These are phyloP conservation scores for Sclerotinia sclerotiorum DNA, from an alignment of 2,329 filamentous ascomycete genomes.

Conservation along the genomic window DNA sequence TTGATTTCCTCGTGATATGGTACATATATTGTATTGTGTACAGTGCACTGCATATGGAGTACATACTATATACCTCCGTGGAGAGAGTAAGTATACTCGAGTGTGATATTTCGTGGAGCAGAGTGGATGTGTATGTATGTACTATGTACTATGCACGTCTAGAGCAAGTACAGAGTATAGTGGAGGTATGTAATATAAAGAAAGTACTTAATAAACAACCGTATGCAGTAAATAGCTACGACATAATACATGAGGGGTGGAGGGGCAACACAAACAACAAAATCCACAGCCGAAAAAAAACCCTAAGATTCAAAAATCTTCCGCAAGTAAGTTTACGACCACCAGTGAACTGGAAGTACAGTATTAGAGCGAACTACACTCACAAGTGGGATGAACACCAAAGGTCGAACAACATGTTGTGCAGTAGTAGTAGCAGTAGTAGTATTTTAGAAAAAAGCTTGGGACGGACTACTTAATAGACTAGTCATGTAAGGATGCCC, in stretches of 20 bases:
- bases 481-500: slow-evolving; percentile 17
- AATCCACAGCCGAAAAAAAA: not conserved
- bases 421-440: not conserved
- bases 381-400: slow-evolving; percentile 1
- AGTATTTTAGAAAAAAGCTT: not conserved
- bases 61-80: not conserved
- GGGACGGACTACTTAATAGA: not conserved
- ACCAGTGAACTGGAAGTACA: too few relatives aligned
- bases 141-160: not conserved
- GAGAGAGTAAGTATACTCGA: too few relatives aligned
- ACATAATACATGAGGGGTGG: not conserved
- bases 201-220: not conserved
- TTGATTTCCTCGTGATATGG: not conserved
- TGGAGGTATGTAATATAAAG: too few relatives aligned
- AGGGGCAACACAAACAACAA: too few relatives aligned
- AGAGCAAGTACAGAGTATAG: too few relatives aligned
- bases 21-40: slow-evolving; percentile 2
- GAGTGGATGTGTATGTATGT: not conserved
- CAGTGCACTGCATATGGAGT: too few relatives aligned
- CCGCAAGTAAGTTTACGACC: too few relatives aligned
- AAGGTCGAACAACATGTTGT: slow-evolving; percentile 6
- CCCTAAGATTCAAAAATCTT: not conserved
- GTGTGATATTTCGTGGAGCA: too few relatives aligned
- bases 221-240: not conserved
- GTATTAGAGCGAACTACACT: too few relatives aligned